Percentiles rank a stretch among this genome's conserved stretches.
These are phyloP conservation scores for Termitomyces eurrhizus DNA, from an alignment of 768 basidiomycete species.

Conservation along the genomic window DNA sequence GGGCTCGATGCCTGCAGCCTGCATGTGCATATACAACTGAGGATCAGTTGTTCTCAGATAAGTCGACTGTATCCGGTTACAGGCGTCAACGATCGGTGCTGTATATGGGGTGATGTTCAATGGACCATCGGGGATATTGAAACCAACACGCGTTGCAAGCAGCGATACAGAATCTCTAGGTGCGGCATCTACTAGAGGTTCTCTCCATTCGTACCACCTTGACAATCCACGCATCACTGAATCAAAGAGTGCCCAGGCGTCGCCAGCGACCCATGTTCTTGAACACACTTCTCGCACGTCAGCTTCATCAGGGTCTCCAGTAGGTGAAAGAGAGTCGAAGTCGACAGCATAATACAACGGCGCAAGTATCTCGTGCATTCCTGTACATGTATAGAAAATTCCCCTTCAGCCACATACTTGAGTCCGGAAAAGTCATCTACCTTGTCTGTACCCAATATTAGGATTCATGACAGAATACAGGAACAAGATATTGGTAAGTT, in stretches of 20 bases:
- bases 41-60: constrained; percentile 80
- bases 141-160: constrained; percentile 39
- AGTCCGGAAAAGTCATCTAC: constrained; percentile 19
- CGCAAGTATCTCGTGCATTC: constrained; percentile 97
- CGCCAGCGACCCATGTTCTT: constrained; percentile 70
- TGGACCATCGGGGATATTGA: constrained; percentile 42
- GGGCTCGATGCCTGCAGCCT: constrained; percentile 83
- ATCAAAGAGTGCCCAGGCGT: constrained; percentile 82
- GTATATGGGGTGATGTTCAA: constrained; percentile 60
- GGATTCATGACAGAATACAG: constrained; percentile 77
- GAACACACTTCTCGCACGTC: constrained; percentile 60
- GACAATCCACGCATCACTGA: constrained; percentile 75
- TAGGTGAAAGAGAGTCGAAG: constrained; percentile 64
- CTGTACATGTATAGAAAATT: constrained; percentile 31
- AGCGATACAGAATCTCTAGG: constrained; percentile 22
- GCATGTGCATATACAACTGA: constrained; percentile 68
- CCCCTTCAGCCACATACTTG: background rate
- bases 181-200: constrained; percentile 26
- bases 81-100: constrained; percentile 82
- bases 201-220: constrained; percentile 76
- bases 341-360: constrained; percentile 81
- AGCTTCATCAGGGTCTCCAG: constrained; percentile 26
- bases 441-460: constrained; percentile 88
- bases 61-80: constrained; percentile 72
- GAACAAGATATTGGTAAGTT: constrained; percentile 85